Conservation (phyloP, 2,329 filamentous ascomycete genomes). For the Botrytis galanthina region DNA sequence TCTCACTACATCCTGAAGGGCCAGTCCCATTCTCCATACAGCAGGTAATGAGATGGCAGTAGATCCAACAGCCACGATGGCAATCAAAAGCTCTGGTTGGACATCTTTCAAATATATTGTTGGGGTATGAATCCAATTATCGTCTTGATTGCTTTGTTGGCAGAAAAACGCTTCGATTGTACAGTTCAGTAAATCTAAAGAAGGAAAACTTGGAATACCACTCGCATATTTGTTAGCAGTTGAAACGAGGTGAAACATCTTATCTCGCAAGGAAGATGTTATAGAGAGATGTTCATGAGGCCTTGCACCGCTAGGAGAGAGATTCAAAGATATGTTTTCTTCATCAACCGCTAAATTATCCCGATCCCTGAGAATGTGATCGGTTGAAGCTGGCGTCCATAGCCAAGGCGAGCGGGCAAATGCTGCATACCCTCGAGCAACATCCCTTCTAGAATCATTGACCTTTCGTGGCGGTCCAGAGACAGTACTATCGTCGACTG, state of each 20-base stretch:
- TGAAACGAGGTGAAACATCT: neutral
- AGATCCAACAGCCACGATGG: neutral
- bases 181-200: neutral
- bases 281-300: neutral
- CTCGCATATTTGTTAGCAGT: neutral
- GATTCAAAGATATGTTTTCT: slow-evolving; percentile 24
- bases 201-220: neutral
- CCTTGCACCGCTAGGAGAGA: slow-evolving; percentile 23
- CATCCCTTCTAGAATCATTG: neutral
- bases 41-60: neutral
- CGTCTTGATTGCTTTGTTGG: neutral
- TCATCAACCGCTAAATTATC: slow-evolving; percentile 27
- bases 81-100: neutral
- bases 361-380: neutral
- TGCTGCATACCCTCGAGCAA: neutral
- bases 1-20: neutral
- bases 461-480: neutral
- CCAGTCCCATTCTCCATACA: neutral
- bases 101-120: neutral
- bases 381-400: neutral
- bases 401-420: neutral
- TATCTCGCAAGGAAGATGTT: neutral
- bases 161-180: neutral
- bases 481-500: neutral
- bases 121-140: neutral